These are phyloP conservation scores for Hirschfeldia incana DNA, from an alignment of 345 rosid species.

Conservation along the genomic window DNA sequence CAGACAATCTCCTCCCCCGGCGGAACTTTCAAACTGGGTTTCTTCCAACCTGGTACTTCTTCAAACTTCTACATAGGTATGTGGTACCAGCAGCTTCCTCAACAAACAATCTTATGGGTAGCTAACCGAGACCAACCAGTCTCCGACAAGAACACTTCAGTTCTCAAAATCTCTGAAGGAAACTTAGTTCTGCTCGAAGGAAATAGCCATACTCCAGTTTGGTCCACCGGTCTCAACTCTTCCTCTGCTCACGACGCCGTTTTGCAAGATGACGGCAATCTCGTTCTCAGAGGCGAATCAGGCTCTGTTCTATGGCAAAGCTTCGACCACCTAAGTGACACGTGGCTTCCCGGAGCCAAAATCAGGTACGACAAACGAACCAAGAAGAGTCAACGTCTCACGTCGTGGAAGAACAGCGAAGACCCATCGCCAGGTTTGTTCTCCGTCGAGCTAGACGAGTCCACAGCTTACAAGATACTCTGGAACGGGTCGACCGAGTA, in stretches of 20 bases:
- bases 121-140: slow-evolving; percentile 73
- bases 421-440: slow-evolving; percentile 77
- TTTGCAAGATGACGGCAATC: slow-evolving; percentile 61
- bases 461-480: slow-evolving; percentile 50
- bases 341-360: slow-evolving; percentile 78
- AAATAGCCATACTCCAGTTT: slow-evolving; percentile 40
- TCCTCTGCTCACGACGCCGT: slow-evolving; percentile 47
- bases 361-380: slow-evolving; percentile 50
- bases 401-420: slow-evolving; percentile 61
- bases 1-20: slow-evolving; percentile 54
- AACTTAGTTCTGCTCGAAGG: slow-evolving; percentile 68
- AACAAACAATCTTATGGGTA: slow-evolving; percentile 57
- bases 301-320: slow-evolving; percentile 60
- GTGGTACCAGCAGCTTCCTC: slow-evolving; percentile 51
- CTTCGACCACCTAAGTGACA: slow-evolving; percentile 60
- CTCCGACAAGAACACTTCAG: slow-evolving; percentile 44
- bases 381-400: slow-evolving; percentile 40
- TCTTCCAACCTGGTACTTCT: slow-evolving; percentile 57
- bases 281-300: slow-evolving; percentile 50
- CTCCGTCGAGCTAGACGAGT: slow-evolving; percentile 57
- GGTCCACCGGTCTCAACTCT: slow-evolving; percentile 67
- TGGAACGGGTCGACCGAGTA: slow-evolving; percentile 54
- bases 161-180: slow-evolving; percentile 55
- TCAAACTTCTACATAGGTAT: slow-evolving; percentile 67
- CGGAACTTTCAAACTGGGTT: slow-evolving; percentile 55